These are phyloP conservation scores for Cicer judaicum DNA, from an alignment of 306 rosid species.

Conservation along the genomic window DNA sequence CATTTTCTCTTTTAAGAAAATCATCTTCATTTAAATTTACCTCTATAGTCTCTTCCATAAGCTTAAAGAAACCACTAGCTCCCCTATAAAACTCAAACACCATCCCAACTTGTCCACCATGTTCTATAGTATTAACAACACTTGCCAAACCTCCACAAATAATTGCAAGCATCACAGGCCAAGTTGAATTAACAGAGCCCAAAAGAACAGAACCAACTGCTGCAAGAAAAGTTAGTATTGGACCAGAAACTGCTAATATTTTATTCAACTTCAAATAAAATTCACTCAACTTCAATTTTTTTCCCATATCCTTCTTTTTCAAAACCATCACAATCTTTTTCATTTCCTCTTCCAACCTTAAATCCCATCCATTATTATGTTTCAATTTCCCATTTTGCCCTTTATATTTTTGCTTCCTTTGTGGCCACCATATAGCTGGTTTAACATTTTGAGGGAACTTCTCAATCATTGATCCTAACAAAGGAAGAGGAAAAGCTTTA, in stretches of 20 bases:
- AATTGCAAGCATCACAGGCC: conserved; percentile 63
- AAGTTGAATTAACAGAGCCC: conserved; percentile 47
- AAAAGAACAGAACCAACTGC: conserved; percentile 59
- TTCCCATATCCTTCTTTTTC: conserved; percentile 58
- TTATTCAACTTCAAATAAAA: conserved; percentile 55
- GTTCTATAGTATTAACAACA: conserved; percentile 70
- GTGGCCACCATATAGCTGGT: conserved; percentile 89
- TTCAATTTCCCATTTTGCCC: conserved; percentile 30
- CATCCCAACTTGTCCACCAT: conserved; percentile 92
- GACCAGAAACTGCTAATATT: conserved; percentile 69
- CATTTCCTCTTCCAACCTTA: conserved; percentile 66
- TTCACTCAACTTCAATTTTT: conserved; percentile 57
- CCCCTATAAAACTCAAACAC: conserved; percentile 74
- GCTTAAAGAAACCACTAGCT: conserved; percentile 66
- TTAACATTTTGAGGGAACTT: conserved; percentile 64
- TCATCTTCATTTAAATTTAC: conserved; percentile 54
- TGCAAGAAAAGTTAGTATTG: conserved; percentile 62
- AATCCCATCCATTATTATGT: conserved; percentile 66
- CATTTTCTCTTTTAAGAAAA: conserved; percentile 64
- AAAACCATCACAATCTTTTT: conserved; percentile 49
- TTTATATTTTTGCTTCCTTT: conserved; percentile 11
- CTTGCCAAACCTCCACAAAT: conserved; percentile 68
- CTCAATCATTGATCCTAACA: conserved; percentile 77
- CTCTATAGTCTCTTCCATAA: conserved; percentile 66
- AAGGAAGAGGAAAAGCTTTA: conserved; percentile 81